Percentiles rank a stretch among this genome's conserved stretches.
phyloP scores from a whole-genome alignment of 2,329 filamentous ascomycete genomes.

The Arthrobotrys musiformis region DNA sequence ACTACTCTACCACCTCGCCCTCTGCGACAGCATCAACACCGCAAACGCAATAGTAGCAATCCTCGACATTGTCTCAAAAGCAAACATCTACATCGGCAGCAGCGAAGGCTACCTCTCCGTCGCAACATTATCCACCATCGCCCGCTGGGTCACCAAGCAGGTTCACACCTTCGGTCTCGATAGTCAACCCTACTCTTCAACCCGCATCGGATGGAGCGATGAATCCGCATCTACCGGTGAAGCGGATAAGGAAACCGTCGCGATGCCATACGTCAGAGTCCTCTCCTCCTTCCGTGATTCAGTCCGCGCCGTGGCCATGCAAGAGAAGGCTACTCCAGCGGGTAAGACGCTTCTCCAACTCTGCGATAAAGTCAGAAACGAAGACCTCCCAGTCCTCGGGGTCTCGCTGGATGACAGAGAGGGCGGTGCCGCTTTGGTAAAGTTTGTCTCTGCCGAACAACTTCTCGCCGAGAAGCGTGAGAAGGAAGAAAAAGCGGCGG shows the following conservation, averaged over 20 bases:
- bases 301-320: slow-evolving; percentile 67
- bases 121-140: slow-evolving; percentile 64
- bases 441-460: slow-evolving; percentile 70
- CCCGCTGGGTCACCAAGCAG: slow-evolving; percentile 83
- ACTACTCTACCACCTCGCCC: slow-evolving; percentile 67
- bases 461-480: slow-evolving; percentile 71
- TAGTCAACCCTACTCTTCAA: slow-evolving; percentile 55
- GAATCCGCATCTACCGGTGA: slow-evolving; percentile 62
- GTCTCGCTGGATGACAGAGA: slow-evolving; percentile 89
- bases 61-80: slow-evolving; percentile 78
- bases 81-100: slow-evolving; percentile 68
- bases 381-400: slow-evolving; percentile 80
- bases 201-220: slow-evolving; percentile 61
- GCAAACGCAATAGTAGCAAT: slow-evolving; percentile 81
- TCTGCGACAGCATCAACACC: slow-evolving; percentile 79
- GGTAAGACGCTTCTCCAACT: slow-evolving; percentile 76
- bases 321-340: slow-evolving; percentile 65
- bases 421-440: slow-evolving; percentile 75
- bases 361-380: slow-evolving; percentile 83
- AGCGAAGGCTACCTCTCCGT: slow-evolving; percentile 63
- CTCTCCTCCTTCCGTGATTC: slow-evolving; percentile 72
- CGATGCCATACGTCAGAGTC: slow-evolving; percentile 66
- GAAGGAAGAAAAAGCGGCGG: slow-evolving; percentile 71
- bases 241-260: slow-evolving; percentile 54
- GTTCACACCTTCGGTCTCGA: slow-evolving; percentile 87